These are phyloP conservation scores for Talaromyces albobiverticillius DNA, from an alignment of 2,329 filamentous ascomycete species.

Conservation along the genomic window DNA sequence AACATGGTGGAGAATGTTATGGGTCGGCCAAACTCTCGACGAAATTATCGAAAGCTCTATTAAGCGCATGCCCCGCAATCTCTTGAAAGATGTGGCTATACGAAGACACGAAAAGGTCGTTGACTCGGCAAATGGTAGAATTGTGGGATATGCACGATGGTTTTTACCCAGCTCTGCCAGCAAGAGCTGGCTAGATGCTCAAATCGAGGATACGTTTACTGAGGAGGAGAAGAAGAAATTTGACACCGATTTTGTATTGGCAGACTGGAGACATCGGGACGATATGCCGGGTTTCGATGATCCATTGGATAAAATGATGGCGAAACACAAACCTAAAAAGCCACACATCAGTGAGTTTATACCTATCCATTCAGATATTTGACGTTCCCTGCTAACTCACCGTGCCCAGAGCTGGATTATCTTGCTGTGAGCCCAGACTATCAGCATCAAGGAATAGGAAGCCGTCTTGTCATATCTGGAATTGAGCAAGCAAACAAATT, in stretches of 20 bases:
- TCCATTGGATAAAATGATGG: no score
- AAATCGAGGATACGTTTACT: neutral
- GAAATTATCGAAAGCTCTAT: neutral
- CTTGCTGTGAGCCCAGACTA: neutral
- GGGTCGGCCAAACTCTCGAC: neutral
- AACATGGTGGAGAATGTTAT: slow-evolving; percentile 1
- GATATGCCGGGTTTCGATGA: no score
- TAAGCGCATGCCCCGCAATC: neutral
- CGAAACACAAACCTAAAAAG: neutral
- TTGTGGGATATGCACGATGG: neutral
- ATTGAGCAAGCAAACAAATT: neutral
- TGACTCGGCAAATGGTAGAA: neutral
- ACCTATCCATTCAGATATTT: no score
- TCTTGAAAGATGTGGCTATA: neutral
- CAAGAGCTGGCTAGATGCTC: neutral
- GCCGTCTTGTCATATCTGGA: neutral
- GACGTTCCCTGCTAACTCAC: no score
- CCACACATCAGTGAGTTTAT: neutral
- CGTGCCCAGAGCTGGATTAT: neutral
- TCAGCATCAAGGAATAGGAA: neutral
- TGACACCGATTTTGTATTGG: no score
- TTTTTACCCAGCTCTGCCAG: neutral
- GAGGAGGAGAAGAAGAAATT: neutral
- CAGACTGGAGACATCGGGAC: no score
- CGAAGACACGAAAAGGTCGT: neutral